A percentile compares a stretch with the other conserved stretches of the same genome.
Conservation (phyloP, 2,329 filamentous ascomycete genomes). For the Lachnellula subtilissima region DNA sequence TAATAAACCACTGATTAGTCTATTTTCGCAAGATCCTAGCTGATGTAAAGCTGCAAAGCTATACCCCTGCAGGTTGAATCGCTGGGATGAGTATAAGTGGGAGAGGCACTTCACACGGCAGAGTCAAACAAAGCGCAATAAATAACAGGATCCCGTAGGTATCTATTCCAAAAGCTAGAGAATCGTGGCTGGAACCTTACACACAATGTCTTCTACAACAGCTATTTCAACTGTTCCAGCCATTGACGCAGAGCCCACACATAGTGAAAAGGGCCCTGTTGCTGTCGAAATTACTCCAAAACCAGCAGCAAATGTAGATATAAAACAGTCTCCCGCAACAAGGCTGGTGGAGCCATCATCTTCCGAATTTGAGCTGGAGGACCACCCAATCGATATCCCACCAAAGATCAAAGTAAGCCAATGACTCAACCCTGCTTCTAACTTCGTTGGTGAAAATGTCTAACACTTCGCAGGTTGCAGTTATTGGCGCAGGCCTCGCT, state of each 20-base stretch:
- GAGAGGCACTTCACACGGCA: too few relatives aligned
- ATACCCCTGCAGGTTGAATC: too few relatives aligned
- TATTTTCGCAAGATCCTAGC: too few relatives aligned
- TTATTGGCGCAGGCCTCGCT: conserved; percentile 60
- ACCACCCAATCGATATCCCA: conserved; percentile 30
- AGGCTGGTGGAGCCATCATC: not conserved
- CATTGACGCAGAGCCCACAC: not conserved
- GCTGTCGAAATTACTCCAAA: not conserved
- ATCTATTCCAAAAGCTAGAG: not conserved
- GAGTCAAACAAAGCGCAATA: too few relatives aligned
- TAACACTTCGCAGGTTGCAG: conserved; percentile 31
- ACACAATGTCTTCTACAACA: not conserved
- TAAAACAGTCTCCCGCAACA: not conserved
- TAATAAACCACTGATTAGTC: too few relatives aligned
- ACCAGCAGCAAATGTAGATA: not conserved
- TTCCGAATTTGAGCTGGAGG: conserved; percentile 32
- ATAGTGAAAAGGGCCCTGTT: not conserved
- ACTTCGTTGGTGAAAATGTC: conserved; percentile 53
- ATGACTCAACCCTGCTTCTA: not conserved
- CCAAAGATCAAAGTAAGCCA: conserved; percentile 2
- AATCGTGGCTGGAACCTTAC: not conserved
- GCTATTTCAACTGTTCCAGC: not conserved
- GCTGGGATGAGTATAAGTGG: too few relatives aligned
- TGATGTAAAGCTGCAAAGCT: too few relatives aligned
- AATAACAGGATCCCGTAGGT: too few relatives aligned